These are phyloP conservation scores for Corymbia citriodora DNA, from an alignment of 441 rosid species.

Conservation along the genomic window DNA sequence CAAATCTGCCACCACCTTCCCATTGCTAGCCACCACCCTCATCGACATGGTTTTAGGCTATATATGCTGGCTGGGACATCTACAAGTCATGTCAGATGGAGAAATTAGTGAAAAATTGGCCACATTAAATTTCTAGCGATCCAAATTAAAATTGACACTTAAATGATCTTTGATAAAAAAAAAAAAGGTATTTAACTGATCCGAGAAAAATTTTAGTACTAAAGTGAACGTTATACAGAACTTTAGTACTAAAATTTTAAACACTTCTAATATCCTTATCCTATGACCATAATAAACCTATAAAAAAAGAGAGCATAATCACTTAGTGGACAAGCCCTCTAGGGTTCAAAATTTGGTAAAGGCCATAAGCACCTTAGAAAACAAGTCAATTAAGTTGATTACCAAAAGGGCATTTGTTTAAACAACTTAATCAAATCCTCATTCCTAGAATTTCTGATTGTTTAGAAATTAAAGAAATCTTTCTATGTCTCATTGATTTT, in stretches of 20 bases:
- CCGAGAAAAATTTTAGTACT: too few relatives aligned
- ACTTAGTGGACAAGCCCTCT: background rate
- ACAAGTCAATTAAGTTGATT: background rate
- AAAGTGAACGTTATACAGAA: too few relatives aligned
- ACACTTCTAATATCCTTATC: too few relatives aligned
- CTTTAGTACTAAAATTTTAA: too few relatives aligned
- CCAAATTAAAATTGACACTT: too few relatives aligned
- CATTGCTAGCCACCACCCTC: too few relatives aligned
- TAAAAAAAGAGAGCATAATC: too few relatives aligned
- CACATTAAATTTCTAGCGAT: rapidly evolving
- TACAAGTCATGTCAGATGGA: rapidly evolving
- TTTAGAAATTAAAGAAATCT: background rate
- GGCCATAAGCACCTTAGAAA: background rate
- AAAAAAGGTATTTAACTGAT: too few relatives aligned
- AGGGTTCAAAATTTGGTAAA: background rate
- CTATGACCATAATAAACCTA: too few relatives aligned
- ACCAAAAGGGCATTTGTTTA: background rate
- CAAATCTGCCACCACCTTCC: background rate
- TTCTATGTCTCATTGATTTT: background rate
- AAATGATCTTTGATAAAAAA: too few relatives aligned
- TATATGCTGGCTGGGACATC: too few relatives aligned
- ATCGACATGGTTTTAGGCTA: background rate
- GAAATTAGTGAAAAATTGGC: too few relatives aligned
- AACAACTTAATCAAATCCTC: background rate
- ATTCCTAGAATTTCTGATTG: background rate